These are phyloP conservation scores for Botrytis paeoniae DNA, from an alignment of 2,329 filamentous ascomycete genomes.

Conservation along the genomic window DNA sequence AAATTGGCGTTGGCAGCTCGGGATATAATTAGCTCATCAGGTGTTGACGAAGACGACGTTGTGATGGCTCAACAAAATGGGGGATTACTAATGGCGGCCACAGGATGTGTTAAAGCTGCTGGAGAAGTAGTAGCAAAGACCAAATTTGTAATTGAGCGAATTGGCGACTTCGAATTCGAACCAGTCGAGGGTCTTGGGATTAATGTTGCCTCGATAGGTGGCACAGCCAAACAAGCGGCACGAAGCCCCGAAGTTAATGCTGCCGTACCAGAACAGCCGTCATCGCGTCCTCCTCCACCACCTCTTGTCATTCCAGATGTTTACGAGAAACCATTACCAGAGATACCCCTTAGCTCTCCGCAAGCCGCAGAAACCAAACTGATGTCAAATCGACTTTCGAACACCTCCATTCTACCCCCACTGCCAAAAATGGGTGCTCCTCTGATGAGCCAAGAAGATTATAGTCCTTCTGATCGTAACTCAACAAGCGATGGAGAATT, in stretches of 20 bases:
- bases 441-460: constrained; percentile 47
- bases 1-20: constrained; percentile 78
- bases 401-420: constrained; percentile 52
- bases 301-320: constrained; percentile 44
- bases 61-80: constrained; percentile 78
- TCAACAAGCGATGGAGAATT: constrained; percentile 50
- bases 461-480: constrained; percentile 47
- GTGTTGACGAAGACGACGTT: constrained; percentile 68
- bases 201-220: constrained; percentile 44
- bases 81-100: constrained; percentile 73
- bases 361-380: constrained; percentile 29
- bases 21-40: constrained; percentile 69
- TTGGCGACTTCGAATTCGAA: constrained; percentile 85
- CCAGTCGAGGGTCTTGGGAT: constrained; percentile 50
- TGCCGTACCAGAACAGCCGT: constrained; percentile 25
- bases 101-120: constrained; percentile 82
- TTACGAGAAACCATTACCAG: constrained; percentile 66
- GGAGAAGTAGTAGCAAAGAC: constrained; percentile 90
- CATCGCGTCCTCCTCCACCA: constrained; percentile 44
- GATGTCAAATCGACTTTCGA: constrained; percentile 41
- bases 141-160: constrained; percentile 78
- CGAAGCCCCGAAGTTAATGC: constrained; percentile 31
- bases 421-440: constrained; percentile 57
- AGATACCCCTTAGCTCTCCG: constrained; percentile 52
- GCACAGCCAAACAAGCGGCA: neutral